Evolutionary conservation across 139 green algal species (phyloP).

Genomic region (Tetraselmis striata): DNA sequence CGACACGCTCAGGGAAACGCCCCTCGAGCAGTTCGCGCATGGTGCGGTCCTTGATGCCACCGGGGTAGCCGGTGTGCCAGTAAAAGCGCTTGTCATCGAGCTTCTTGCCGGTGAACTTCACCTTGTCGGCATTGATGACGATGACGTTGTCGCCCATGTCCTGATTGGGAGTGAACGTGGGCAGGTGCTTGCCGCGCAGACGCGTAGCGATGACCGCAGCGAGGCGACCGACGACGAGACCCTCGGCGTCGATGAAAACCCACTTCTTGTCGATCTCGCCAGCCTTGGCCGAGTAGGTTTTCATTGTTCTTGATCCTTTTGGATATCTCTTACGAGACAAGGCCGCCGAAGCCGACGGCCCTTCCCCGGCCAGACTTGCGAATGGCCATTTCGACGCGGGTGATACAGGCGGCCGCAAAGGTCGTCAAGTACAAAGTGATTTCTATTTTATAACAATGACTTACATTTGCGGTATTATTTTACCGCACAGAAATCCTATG

Average conservation of each 20-base stretch:
- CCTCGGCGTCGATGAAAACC: background rate
- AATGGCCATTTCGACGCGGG: no score
- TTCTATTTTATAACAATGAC: no score
- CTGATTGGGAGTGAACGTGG: constrained; percentile 85
- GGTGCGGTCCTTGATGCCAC: constrained; percentile 43
- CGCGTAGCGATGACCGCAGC: background rate
- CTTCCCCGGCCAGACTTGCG: no score
- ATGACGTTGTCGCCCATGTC: constrained; percentile 96
- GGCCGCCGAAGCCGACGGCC: no score
- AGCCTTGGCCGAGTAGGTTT: no score
- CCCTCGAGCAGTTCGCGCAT: constrained; percentile 10
- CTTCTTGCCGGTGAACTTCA: constrained; percentile 85
- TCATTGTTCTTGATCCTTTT: no score
- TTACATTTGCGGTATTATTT: no score
- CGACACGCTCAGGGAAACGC: constrained; percentile 92
- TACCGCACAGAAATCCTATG: no score
- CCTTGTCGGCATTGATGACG: constrained; percentile 96
- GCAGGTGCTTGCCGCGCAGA: constrained; percentile 74
- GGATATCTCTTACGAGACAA: no score
- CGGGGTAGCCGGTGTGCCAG: constrained; percentile 64
- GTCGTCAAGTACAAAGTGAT: no score
- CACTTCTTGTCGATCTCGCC: no score
- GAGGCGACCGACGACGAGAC: background rate
- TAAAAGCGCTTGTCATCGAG: constrained; percentile 85
- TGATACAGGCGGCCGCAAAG: no score